phyloP scores from a whole-genome alignment of 2,329 filamentous ascomycete species.

The Metarhizium humberi region DNA sequence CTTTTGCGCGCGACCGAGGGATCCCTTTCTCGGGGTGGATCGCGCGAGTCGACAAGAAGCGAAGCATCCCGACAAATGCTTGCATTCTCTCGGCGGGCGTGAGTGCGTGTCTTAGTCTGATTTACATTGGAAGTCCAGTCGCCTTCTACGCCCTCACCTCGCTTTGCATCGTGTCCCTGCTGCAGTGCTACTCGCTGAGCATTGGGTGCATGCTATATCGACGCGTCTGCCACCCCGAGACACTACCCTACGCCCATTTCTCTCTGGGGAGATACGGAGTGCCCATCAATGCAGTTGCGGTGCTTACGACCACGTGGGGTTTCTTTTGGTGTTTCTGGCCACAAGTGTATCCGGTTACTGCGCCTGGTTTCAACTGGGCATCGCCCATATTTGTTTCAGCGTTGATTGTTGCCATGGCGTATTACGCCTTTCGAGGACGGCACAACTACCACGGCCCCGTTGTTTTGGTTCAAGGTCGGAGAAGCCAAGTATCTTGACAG shows the following conservation, averaged over 20 bases:
- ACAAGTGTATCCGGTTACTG: not conserved
- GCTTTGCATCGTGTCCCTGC: not conserved
- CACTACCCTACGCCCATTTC: not conserved
- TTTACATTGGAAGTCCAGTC: slow-evolving; percentile 1
- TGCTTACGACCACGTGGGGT: not conserved
- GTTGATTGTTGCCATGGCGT: not conserved
- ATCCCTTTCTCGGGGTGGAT: not conserved
- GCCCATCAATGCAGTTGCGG: not conserved
- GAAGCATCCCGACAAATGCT: not conserved
- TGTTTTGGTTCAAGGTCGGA: not conserved
- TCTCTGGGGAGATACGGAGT: not conserved
- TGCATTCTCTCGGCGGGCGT: not conserved
- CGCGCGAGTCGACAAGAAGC: not conserved
- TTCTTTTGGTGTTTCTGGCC: slow-evolving; percentile 3
- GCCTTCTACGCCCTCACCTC: slow-evolving; percentile 1
- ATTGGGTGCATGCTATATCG: not conserved
- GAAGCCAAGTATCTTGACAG: too few relatives aligned
- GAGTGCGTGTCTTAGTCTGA: not conserved
- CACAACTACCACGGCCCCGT: not conserved
- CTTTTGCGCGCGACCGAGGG: not conserved
- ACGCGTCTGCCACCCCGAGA: not conserved
- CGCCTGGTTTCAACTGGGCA: not conserved
- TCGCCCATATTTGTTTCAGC: not conserved
- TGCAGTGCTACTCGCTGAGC: slow-evolving; percentile 1
- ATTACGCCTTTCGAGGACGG: not conserved